A percentile compares a stretch with the other conserved stretches of the same genome.
These are phyloP conservation scores for Yarrowia deformans DNA, from an alignment of 805 yeast species.

Conservation along the genomic window DNA sequence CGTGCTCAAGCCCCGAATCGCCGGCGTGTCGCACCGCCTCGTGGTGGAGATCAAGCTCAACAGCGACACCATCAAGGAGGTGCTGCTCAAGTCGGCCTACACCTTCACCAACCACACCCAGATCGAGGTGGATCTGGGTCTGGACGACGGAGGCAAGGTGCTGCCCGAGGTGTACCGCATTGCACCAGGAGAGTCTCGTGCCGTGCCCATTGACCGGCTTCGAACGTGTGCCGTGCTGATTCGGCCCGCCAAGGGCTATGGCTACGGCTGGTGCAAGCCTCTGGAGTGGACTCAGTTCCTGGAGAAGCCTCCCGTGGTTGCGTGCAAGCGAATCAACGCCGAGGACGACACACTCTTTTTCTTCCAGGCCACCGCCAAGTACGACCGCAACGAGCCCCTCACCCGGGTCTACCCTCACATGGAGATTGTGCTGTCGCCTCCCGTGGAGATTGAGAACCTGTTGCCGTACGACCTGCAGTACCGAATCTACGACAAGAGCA, in stretches of 20 bases:
- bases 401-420: constrained; percentile 83
- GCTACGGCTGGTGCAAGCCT: constrained; percentile 70
- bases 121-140: constrained; percentile 59
- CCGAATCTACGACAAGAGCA: constrained; percentile 76
- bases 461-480: constrained; percentile 82
- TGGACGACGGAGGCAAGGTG: constrained; percentile 48
- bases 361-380: constrained; percentile 75
- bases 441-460: constrained; percentile 82
- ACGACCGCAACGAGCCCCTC: constrained; percentile 70
- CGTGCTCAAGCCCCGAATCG: constrained; percentile 65
- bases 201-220: constrained; percentile 78
- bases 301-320: constrained; percentile 68
- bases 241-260: constrained; percentile 64
- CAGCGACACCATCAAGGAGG: constrained; percentile 77
- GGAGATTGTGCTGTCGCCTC: constrained; percentile 79
- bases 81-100: constrained; percentile 79
- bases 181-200: constrained; percentile 61
- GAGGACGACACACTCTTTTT: constrained; percentile 57
- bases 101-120: constrained; percentile 72
- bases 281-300: constrained; percentile 57
- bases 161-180: constrained; percentile 54
- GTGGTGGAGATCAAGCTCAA: constrained; percentile 69
- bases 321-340: constrained; percentile 58
- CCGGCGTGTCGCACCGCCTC: constrained; percentile 74
- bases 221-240: constrained; percentile 65